phyloP scores from a whole-genome alignment of 2,329 filamentous ascomycete genomes.

The Kalaharituber pfeilii region DNA sequence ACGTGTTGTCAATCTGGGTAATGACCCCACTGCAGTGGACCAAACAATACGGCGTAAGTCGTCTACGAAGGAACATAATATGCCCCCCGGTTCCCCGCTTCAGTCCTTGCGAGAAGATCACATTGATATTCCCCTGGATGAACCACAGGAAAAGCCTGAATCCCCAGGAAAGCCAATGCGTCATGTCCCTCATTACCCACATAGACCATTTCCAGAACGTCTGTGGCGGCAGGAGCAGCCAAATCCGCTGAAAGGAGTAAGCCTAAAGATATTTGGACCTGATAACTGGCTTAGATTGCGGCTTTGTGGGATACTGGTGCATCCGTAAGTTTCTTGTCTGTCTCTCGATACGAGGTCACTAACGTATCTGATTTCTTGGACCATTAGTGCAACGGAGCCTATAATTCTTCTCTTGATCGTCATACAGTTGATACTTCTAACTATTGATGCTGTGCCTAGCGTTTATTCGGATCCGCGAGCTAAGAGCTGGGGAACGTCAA shows the following conservation, averaged over 20 bases:
- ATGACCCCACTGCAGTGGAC: conserved; percentile 45
- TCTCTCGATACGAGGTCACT: neutral
- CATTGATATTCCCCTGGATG: conserved; percentile 31
- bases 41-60: conserved; percentile 24
- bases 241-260: conserved; percentile 76
- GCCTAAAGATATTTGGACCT: conserved; percentile 66
- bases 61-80: conserved; percentile 6
- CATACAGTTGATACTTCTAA: conserved; percentile 70
- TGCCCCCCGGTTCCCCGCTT: neutral
- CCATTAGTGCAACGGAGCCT: conserved; percentile 50
- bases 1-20: conserved; percentile 92
- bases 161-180: conserved; percentile 24
- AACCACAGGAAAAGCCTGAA: conserved; percentile 23
- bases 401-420: conserved; percentile 74
- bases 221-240: conserved; percentile 28
- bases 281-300: conserved; percentile 55
- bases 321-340: conserved; percentile 36
- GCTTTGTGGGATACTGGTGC: conserved; percentile 69
- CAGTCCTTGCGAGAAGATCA: conserved; percentile 23
- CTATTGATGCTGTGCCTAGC: conserved; percentile 59
- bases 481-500: conserved; percentile 45
- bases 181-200: neutral
- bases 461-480: conserved; percentile 48
- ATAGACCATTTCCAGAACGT: neutral
- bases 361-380: too few relatives aligned